phyloP scores from a whole-genome alignment of 2,329 filamentous ascomycete genomes.

The Trichophyton mentagrophytes region DNA sequence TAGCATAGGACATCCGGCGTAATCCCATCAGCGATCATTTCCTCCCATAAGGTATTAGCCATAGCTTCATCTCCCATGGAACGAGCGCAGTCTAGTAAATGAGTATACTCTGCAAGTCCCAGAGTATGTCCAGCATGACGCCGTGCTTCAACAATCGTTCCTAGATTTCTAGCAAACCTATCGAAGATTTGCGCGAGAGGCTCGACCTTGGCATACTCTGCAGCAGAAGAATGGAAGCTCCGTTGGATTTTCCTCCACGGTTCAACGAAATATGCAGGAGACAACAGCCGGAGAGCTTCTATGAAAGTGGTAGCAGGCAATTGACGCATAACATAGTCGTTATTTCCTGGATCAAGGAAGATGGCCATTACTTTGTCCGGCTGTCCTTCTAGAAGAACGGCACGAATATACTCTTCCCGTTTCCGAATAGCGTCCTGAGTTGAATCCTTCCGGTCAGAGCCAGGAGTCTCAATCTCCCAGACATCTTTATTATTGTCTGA shows the following conservation, averaged over 20 bases:
- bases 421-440: background rate
- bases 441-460: background rate
- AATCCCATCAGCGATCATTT: conserved; percentile 28
- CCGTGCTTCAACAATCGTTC: conserved; percentile 28
- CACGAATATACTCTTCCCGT: conserved; percentile 5
- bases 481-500: background rate
- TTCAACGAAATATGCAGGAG: conserved; percentile 42
- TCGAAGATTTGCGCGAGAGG: conserved; percentile 28
- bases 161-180: conserved; percentile 28
- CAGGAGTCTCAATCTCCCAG: background rate
- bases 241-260: conserved; percentile 36
- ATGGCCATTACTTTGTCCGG: conserved; percentile 30
- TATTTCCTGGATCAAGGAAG: conserved; percentile 23
- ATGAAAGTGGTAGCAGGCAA: conserved; percentile 48
- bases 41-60: conserved; percentile 37
- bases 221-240: conserved; percentile 38
- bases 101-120: conserved; percentile 38
- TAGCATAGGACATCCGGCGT: conserved; percentile 40
- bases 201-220: conserved; percentile 31
- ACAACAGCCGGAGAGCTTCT: conserved; percentile 50
- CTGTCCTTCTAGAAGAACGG: conserved; percentile 23
- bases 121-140: conserved; percentile 26
- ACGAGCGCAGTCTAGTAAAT: conserved; percentile 41
- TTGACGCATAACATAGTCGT: conserved; percentile 17
- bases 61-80: conserved; percentile 34